Evolutionary conservation across 257 asterid genomes (phyloP), one percentile per base, ranked within the genome.

Genomic region (Orobanche coerulescens): DNA sequence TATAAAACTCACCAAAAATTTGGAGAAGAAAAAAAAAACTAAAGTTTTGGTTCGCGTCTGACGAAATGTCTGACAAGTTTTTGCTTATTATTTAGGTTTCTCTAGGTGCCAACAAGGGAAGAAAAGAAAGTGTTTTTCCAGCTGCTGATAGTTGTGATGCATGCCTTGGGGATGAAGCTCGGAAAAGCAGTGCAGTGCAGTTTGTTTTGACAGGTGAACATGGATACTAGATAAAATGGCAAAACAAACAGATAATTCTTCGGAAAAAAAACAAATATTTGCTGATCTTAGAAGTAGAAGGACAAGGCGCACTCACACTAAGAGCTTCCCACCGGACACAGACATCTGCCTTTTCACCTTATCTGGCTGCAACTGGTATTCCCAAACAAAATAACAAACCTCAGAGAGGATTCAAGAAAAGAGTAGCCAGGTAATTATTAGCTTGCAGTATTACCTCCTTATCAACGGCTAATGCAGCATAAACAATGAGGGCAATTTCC

Each of bases 341-440:
- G 78, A 75, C 80, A 84, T 84, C 0, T 66, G 76, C 68, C 97
- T 76, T 66, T 81, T 87, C 81, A 90, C 95, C 79, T 90, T 90
- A 64, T 87, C 95, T 0, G 97, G 97, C 39, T 90, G 95, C 71
- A 90, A 76, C 97, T 90, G 95, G 84, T 76, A 61, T 73, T 16
- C 10, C 10, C 57, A 65, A 68, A 13, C 23, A 69, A 55, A 55
- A 23, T 11, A 25, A 16, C 18, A 10, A 16, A 61, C 15, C 11
- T 53, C 61, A 59, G 46, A 70, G 14, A 40, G 47, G 40, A 18
- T 19, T 16, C 5, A 52, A 60, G 14, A 70, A 62, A 64, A 47
- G 7, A 36, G n/a, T n/a, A n/a, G n/a, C n/a, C n/a, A n/a, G n/a
- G n/a, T n/a, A n/a, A n/a, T n/a, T n/a, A n/a, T 37, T 46, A 66